Percentiles rank a stretch among this genome's conserved stretches.
phyloP scores from a whole-genome alignment of 2,329 filamentous ascomycete species.

The Neopestalotiopsis rosae region DNA sequence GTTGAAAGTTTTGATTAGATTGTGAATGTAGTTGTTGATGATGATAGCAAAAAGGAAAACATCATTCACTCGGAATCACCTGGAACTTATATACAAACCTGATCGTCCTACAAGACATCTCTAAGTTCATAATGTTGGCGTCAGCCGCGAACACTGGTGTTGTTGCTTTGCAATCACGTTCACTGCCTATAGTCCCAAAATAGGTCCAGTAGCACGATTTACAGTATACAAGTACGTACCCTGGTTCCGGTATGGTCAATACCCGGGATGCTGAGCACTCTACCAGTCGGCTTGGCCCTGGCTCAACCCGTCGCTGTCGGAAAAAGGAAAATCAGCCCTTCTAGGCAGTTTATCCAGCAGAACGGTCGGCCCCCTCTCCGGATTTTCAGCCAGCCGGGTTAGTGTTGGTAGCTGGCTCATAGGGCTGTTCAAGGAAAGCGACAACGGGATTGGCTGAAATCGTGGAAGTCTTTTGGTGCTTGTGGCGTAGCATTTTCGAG shows the following conservation, averaged over 20 bases:
- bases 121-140: conserved; percentile 5
- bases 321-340: neutral
- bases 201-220: neutral
- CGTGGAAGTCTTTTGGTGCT: neutral
- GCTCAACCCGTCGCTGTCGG: neutral
- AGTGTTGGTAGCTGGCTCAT: neutral
- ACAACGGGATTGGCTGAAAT: conserved; percentile 8
- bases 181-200: neutral
- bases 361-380: neutral
- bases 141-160: conserved; percentile 1
- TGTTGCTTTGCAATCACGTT: conserved; percentile 6
- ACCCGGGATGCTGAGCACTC: no score
- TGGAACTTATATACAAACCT: conserved; percentile 7
- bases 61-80: neutral
- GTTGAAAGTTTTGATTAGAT: neutral
- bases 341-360: neutral
- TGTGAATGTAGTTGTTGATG: conserved; percentile 2
- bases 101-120: neutral
- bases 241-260: neutral
- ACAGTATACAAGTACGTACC: no score
- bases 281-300: neutral
- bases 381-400: conserved; percentile 4
- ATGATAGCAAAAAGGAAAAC: conserved; percentile 5
- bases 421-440: neutral
- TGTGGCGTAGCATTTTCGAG: neutral